Evolutionary conservation across 169 alveolate genomes (phyloP).

Genomic region (Eimeria falciformis): DNA sequence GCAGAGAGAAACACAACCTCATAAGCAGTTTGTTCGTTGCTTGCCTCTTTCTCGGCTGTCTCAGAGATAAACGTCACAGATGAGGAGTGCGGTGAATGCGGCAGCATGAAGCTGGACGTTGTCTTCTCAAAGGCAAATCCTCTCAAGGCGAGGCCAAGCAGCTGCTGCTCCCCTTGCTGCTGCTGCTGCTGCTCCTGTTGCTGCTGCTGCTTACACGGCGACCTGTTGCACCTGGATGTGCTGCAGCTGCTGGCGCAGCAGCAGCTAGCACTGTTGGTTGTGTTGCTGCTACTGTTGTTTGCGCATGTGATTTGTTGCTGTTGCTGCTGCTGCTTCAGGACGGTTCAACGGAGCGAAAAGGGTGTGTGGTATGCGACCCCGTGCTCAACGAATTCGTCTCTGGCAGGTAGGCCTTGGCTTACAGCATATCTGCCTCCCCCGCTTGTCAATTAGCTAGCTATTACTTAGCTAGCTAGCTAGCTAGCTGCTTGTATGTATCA

Average conservation of each 20-base stretch:
- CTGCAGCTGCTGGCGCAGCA: not conserved
- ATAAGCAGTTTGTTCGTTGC: not conserved
- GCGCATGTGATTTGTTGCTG: too few species aligned
- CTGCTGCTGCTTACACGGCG: not conserved
- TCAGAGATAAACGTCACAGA: slow-evolving; percentile 25
- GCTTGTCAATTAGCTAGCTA: not conserved
- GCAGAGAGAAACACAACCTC: too few species aligned
- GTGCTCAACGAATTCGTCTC: slow-evolving; percentile 62
- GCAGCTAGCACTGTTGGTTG: not conserved
- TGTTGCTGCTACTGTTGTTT: slow-evolving; percentile 23
- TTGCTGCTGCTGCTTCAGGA: slow-evolving; percentile 32
- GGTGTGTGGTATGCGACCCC: slow-evolving; percentile 76
- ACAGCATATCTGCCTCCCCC: not conserved
- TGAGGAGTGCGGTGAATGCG: slow-evolving; percentile 70
- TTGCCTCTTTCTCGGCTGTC: too few species aligned
- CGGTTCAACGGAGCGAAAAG: slow-evolving; percentile 30
- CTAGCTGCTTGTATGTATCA: too few species aligned
- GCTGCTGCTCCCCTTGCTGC: not conserved
- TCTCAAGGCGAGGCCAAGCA: slow-evolving; percentile 65
- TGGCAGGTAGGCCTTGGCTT: slow-evolving; percentile 21
- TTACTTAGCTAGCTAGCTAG: too few species aligned
- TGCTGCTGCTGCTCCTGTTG: not conserved
- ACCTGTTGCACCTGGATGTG: not conserved
- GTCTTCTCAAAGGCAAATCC: slow-evolving; percentile 36
- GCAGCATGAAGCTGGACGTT: slow-evolving; percentile 47